Base-by-base conservation (phyloP, 257 asterid species). In the Leptodermis oblonga region DNA sequence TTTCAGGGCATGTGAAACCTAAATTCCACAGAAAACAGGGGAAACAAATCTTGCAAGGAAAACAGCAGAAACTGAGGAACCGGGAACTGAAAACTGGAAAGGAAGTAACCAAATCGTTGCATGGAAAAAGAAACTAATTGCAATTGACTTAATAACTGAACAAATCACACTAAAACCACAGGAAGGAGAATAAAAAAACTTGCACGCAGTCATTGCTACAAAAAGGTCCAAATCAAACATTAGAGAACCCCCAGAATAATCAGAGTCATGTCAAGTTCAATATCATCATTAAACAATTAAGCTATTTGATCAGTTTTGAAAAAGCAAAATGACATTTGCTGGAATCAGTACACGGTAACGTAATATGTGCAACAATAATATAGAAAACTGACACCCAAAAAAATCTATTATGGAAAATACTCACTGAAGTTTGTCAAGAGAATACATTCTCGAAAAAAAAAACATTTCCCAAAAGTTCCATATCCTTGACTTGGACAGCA, bases 1-100 rank as follows among this genome's bases (percentile, higher is more conserved):
- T 4, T 67, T 71, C 25, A 67, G 43, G 59, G 58, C 36, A 56
- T 65, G 49, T 17, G 23, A 70, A n/a, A 23, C 7, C 41, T 43
- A 70, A 37, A 41, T 63, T 20, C 22, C 25, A 26, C 52, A 33
- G 56, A 36, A 65, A 46, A 69, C 34, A 17, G 13, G 31, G 7
- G 28, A 26, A 60, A 37, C 58, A 17, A 22, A 51, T 51, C 5
- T 18, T 4, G 41, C 42, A 49, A 23, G 33, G 33, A 39, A 42
- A 28, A 23, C 0, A 8, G 25, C 51, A 45, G 6, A 34, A 34
- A 34, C 39, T 34, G 39, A 34, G 4, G 39, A 34, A 34, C 39
- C n/a, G n/a, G n/a, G n/a, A n/a, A n/a, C n/a, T n/a, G n/a, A n/a
- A n/a, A n/a, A n/a, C n/a, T n/a, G n/a, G 6, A 34, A 34, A 34